Percentiles rank a stretch among this genome's conserved stretches.
Evolutionary conservation across 768 basidiomycete species (phyloP).

Genomic region (Tulasnella sp.): DNA sequence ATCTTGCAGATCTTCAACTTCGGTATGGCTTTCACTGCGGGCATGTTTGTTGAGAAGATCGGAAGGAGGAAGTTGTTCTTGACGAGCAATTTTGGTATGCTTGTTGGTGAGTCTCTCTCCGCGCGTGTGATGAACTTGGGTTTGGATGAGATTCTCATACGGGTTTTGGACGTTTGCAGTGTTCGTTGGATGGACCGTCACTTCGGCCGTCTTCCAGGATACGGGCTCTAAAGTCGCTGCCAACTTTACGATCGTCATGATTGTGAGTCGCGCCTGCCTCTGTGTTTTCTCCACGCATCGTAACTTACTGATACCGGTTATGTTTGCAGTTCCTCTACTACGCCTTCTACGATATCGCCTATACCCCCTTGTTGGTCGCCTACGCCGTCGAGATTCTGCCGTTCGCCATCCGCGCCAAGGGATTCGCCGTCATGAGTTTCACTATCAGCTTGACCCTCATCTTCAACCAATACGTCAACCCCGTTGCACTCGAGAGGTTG

Average conservation of each 20-base stretch:
- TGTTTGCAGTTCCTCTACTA: conserved; percentile 18
- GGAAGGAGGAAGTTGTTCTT: conserved; percentile 66
- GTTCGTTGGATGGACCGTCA: conserved; percentile 52
- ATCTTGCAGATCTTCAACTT: conserved; percentile 63
- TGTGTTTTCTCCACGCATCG: not conserved
- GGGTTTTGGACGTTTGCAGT: conserved; percentile 31
- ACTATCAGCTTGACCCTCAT: conserved; percentile 69
- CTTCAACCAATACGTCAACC: conserved; percentile 86
- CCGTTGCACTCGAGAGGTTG: conserved; percentile 56
- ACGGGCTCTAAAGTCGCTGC: conserved; percentile 8
- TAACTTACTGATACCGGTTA: not conserved
- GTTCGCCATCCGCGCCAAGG: conserved; percentile 74
- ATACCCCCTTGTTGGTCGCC: conserved; percentile 76
- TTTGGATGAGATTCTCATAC: too few species aligned
- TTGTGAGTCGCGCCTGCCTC: conserved; percentile 29
- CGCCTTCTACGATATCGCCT: conserved; percentile 29
- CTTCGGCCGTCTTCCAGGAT: conserved; percentile 33
- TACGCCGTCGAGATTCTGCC: conserved; percentile 88
- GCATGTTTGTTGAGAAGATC: conserved; percentile 56
- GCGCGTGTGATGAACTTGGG: not conserved
- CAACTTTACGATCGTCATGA: conserved; percentile 28
- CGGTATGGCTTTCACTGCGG: conserved; percentile 44
- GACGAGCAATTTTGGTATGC: conserved; percentile 52
- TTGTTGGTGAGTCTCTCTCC: conserved; percentile 38
- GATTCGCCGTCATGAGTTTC: conserved; percentile 74